phyloP scores from a whole-genome alignment of 768 basidiomycete species.

The Russula lepida region DNA sequence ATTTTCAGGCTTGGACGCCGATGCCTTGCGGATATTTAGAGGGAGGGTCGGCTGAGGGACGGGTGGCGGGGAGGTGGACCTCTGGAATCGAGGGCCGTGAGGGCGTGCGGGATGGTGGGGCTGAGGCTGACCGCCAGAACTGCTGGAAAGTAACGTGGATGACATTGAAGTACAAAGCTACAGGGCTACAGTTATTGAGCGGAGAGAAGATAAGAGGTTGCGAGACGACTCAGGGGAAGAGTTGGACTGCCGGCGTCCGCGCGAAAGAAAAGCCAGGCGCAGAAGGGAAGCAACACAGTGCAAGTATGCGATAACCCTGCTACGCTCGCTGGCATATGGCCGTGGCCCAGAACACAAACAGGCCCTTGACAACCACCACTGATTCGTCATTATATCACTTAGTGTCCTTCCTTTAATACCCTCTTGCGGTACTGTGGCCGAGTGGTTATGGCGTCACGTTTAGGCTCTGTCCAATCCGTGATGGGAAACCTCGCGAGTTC shows the following conservation, averaged over 20 bases:
- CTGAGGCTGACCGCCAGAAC: conserved; percentile 21
- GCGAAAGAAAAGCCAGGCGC: conserved; percentile 4
- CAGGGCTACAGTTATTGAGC: background rate
- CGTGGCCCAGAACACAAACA: background rate
- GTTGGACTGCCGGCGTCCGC: conserved; percentile 7
- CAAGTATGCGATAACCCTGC: background rate
- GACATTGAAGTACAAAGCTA: background rate
- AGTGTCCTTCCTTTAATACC: background rate
- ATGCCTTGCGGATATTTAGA: conserved; percentile 35
- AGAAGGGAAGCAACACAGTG: background rate
- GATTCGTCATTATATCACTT: background rate
- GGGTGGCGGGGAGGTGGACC: conserved; percentile 37
- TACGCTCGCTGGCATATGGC: background rate
- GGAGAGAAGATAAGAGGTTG: background rate
- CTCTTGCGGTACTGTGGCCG: conserved; percentile 43
- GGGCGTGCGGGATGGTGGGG: conserved; percentile 34
- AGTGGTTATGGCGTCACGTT: conserved; percentile 56
- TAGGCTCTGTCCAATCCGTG: conserved; percentile 40
- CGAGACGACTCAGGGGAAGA: background rate
- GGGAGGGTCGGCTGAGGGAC: conserved; percentile 31
- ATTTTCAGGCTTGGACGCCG: conserved; percentile 20
- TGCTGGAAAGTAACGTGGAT: conserved; percentile 12
- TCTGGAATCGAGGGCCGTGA: conserved; percentile 42
- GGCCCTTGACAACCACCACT: conserved; percentile 2
- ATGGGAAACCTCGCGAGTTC: conserved; percentile 54